Conservation (phyloP, 2,329 filamentous ascomycete species). For the Fusarium poae region DNA sequence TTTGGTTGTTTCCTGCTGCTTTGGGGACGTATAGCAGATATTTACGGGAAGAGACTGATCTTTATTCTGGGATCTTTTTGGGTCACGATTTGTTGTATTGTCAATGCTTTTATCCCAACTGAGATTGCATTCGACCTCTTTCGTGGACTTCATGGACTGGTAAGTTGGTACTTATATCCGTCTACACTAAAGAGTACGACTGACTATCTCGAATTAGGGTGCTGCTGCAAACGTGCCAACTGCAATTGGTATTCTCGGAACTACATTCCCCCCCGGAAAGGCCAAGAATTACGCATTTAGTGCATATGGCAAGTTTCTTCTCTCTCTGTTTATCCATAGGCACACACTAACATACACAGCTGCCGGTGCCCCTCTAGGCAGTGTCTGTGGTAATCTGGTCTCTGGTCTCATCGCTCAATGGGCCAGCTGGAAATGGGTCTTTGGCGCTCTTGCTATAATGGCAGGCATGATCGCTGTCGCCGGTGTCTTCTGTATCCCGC, state of each 20-base stretch:
- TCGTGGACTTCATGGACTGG: constrained; percentile 74
- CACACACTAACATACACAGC: constrained; percentile 52
- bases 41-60: constrained; percentile 74
- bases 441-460: constrained; percentile 73
- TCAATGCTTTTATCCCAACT: constrained; percentile 73
- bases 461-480: constrained; percentile 68
- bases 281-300: constrained; percentile 79
- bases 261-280: constrained; percentile 74
- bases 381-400: constrained; percentile 73
- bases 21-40: constrained; percentile 76
- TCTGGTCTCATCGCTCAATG: constrained; percentile 74
- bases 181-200: not conserved
- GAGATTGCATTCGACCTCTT: constrained; percentile 78
- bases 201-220: constrained; percentile 56
- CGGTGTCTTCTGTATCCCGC: constrained; percentile 71
- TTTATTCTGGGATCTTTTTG: constrained; percentile 75
- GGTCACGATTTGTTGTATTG: constrained; percentile 69
- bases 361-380: constrained; percentile 74
- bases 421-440: constrained; percentile 75
- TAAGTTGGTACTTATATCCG: constrained; percentile 29
- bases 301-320: constrained; percentile 62
- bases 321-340: not conserved
- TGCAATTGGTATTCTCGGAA: constrained; percentile 76
- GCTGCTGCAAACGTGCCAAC: constrained; percentile 78
- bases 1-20: constrained; percentile 77